Percentiles rank a stretch among this genome's conserved stretches.
Evolutionary conservation across 768 basidiomycete genomes (phyloP).

Genomic region (Hemileccinum impolitum): DNA sequence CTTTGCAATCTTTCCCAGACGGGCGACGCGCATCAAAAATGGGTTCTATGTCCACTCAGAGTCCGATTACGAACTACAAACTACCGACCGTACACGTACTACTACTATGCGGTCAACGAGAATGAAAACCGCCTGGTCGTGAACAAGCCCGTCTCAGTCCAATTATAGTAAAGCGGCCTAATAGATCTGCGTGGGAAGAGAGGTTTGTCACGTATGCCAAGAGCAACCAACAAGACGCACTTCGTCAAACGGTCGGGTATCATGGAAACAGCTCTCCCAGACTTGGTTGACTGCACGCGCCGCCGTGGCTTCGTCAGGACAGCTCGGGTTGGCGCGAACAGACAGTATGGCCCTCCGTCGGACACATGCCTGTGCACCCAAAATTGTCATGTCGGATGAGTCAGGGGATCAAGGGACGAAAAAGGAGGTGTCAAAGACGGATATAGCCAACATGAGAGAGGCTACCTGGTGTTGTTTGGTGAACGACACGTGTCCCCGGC

Average conservation of each 20-base stretch:
- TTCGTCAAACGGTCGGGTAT: conserved; percentile 97
- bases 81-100: not conserved
- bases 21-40: not conserved
- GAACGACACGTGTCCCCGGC: conserved; percentile 72
- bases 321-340: conserved; percentile 76
- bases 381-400: conserved; percentile 1
- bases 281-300: conserved; percentile 93
- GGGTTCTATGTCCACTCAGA: conserved; percentile 9
- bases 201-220: not conserved
- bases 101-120: not conserved
- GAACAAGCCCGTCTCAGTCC: not conserved
- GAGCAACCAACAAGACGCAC: conserved; percentile 36
- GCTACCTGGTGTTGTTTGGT: conserved; percentile 92
- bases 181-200: conserved; percentile 32
- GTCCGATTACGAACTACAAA: not conserved
- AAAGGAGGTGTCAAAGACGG: conserved; percentile 10
- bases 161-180: conserved; percentile 14
- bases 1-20: conserved; percentile 14
- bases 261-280: conserved; percentile 94
- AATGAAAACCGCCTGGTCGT: not conserved
- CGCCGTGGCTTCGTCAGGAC: conserved; percentile 71
- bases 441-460: conserved; percentile 9
- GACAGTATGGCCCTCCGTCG: conserved; percentile 83
- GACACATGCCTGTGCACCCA: conserved; percentile 68
- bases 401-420: conserved; percentile 1